phyloP scores from a whole-genome alignment of 148 eudicot species.

The Simmondsia chinensis region DNA sequence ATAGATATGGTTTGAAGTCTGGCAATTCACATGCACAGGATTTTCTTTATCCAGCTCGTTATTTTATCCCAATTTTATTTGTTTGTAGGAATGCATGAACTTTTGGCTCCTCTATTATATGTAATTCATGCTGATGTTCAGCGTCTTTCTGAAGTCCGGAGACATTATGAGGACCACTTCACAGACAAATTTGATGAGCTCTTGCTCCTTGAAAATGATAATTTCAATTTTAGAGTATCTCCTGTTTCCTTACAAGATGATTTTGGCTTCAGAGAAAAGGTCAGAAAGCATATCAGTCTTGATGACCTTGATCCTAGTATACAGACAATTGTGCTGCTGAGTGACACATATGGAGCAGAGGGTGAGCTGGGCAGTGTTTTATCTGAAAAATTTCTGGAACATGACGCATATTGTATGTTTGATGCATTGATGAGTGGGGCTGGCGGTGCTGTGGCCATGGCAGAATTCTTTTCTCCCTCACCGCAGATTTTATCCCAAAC shows the following conservation, averaged over 20 bases:
- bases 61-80: background rate
- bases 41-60: background rate
- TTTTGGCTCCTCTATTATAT: constrained; percentile 79
- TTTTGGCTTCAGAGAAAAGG: constrained; percentile 20
- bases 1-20: background rate
- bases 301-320: constrained; percentile 61
- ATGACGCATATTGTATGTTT: constrained; percentile 87
- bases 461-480: constrained; percentile 64
- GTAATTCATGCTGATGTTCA: constrained; percentile 84
- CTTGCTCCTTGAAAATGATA: constrained; percentile 54
- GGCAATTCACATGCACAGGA: background rate
- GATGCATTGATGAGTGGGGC: constrained; percentile 92
- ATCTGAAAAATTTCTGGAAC: constrained; percentile 90
- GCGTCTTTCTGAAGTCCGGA: constrained; percentile 63
- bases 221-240: constrained; percentile 57
- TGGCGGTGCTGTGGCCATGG: constrained; percentile 78
- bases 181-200: constrained; percentile 84
- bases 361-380: constrained; percentile 90
- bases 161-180: constrained; percentile 67
- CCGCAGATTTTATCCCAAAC: constrained; percentile 34
- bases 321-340: constrained; percentile 57
- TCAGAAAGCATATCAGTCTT: constrained; percentile 29
- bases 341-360: constrained; percentile 97
- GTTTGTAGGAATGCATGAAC: constrained; percentile 92
- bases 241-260: constrained; percentile 37